Conservation (phyloP, 768 basidiomycete genomes). For the Phylloporus sp. region DNA sequence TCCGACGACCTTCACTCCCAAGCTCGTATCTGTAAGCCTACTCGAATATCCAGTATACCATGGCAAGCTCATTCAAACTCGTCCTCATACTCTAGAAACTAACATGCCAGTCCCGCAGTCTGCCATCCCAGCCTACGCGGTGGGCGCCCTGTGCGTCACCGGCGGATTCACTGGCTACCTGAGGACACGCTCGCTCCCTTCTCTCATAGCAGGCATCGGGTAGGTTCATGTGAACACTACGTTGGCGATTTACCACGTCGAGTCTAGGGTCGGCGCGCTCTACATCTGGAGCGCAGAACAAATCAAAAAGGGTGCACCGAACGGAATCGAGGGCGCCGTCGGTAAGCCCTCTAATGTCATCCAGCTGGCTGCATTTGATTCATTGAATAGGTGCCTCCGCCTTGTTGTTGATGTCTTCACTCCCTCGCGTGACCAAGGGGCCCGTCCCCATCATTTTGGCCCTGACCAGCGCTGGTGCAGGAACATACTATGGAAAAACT, state of each 20-base stretch:
- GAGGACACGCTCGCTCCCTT: constrained; percentile 72
- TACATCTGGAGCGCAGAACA: constrained; percentile 76
- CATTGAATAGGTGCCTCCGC: constrained; percentile 61
- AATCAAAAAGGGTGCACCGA: constrained; percentile 65
- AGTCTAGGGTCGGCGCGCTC: constrained; percentile 62
- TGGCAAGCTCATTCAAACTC: constrained; percentile 25
- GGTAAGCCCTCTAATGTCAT: constrained; percentile 38
- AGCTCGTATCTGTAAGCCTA: constrained; percentile 20
- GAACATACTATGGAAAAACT: constrained; percentile 64
- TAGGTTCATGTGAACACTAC: constrained; percentile 30
- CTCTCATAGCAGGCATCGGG: constrained; percentile 78
- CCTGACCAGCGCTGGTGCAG: constrained; percentile 54
- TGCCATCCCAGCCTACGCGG: constrained; percentile 74
- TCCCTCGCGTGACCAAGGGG: constrained; percentile 67
- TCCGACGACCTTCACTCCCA: background rate
- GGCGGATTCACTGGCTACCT: constrained; percentile 73
- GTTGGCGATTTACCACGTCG: background rate
- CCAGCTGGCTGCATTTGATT: background rate
- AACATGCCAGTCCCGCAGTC: constrained; percentile 45
- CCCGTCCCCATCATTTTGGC: constrained; percentile 66
- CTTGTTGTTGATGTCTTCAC: constrained; percentile 65
- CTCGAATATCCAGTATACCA: constrained; percentile 14
- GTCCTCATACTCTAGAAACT: constrained; percentile 7
- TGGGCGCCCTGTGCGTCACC: constrained; percentile 70
- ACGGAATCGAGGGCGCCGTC: constrained; percentile 75